Evolutionary conservation across 2,329 filamentous ascomycete species (phyloP), one percentile per base, ranked within the genome.

Genomic region (Alternaria solani): DNA sequence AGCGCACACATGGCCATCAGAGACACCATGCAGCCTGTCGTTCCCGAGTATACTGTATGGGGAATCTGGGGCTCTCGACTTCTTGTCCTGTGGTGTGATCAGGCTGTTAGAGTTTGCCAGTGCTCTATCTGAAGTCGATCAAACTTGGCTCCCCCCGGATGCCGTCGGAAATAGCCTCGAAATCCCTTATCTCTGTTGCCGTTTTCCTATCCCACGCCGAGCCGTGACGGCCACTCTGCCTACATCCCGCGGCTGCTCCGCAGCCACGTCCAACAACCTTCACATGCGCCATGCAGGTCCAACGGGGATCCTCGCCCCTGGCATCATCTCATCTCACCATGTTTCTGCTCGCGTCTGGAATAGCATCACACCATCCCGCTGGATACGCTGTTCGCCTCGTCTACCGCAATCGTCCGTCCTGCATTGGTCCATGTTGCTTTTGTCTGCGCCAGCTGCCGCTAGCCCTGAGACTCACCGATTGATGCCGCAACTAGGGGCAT

Each of bases 401-500:
- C 53, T 60, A 30, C 53, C 34, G 32, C 57, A 60, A 52, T 52
- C 34, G 34, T 49, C 53, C 30, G 12, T 18, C 26, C 18, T 60
- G 53, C 53, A 60, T 57, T 57, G 20, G 30, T 38, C 46, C 7
- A 16, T n/a, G 44, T 60, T 59, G 47, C 49, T 63, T 62, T 63
- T 60, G 28, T 26, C 20, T 39, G 20, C 34, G 34, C 53, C 34
- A 30, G 23, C n/a, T 16, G 28, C 20, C 57, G 32, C 53, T 47
- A 57, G 51, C 57, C 57, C 53, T 60, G 53, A 41, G 32, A 25
- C 18, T 30, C 43, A 55, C 56, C 43, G 39, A 47, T 38, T 12
- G 23, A 38, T n/a, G 51, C 20, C 28, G 34, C 43, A 30, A 51
- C 55, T 41, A 38, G 16, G 36, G 38, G 20, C 46, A 26, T 34